Conservation (phyloP, 2,329 filamentous ascomycete species). For the Diaporthe aspalathi region DNA sequence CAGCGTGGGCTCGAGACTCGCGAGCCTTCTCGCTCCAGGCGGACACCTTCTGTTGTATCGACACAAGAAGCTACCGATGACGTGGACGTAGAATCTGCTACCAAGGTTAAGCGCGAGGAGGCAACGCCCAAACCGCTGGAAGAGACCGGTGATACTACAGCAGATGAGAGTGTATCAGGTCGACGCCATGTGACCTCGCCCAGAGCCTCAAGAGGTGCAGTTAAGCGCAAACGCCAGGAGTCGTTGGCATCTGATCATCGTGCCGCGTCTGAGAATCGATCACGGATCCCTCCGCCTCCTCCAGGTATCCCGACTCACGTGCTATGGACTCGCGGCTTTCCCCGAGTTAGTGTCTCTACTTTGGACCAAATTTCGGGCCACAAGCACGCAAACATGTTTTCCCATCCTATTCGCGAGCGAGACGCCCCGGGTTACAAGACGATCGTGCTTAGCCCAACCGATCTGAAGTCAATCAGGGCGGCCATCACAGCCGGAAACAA, state of each 20-base stretch:
- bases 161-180: constrained; percentile 62
- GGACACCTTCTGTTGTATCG: constrained; percentile 38
- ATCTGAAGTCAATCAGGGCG: constrained; percentile 81
- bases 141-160: constrained; percentile 66
- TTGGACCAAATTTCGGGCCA: constrained; percentile 82
- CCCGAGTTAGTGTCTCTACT: constrained; percentile 77
- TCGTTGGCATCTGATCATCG: constrained; percentile 50
- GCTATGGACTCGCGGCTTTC: constrained; percentile 80
- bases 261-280: constrained; percentile 28
- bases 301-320: constrained; percentile 69
- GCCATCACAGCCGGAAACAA: constrained; percentile 80
- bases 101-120: constrained; percentile 69
- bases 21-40: constrained; percentile 40
- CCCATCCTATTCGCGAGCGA: constrained; percentile 77
- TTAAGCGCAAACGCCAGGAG: constrained; percentile 70
- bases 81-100: constrained; percentile 54
- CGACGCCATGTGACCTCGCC: constrained; percentile 53
- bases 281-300: constrained; percentile 31
- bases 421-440: constrained; percentile 82
- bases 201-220: constrained; percentile 47
- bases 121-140: constrained; percentile 65
- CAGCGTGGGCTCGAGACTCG: constrained; percentile 48
- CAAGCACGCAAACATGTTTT: constrained; percentile 83
- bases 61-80: constrained; percentile 47
- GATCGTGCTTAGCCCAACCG: constrained; percentile 79